Conservation (phyloP, 2,329 filamentous ascomycete genomes). For the Dryadomyces sulphureus region DNA sequence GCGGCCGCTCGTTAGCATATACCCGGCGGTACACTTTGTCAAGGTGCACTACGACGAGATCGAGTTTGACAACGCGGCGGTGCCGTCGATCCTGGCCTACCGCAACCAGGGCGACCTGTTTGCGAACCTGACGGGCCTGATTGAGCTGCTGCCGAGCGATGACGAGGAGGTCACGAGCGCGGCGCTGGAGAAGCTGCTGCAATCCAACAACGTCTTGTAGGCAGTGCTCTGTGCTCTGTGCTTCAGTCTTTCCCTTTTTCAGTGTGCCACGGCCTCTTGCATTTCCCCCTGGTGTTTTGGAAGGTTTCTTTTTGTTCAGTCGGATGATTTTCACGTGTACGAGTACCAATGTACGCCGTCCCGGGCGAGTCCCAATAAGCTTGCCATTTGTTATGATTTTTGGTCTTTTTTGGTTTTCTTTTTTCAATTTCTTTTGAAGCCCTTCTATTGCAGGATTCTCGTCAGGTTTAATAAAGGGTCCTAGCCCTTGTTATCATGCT, state of each 20-base stretch:
- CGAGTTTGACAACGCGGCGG: conserved; percentile 79
- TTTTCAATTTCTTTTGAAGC: too few species aligned
- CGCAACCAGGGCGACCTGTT: conserved; percentile 77
- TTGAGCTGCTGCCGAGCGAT: conserved; percentile 68
- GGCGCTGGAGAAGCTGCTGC: conserved; percentile 36
- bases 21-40: conserved; percentile 69
- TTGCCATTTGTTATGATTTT: too few species aligned
- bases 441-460: too few species aligned
- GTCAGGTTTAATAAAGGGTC: too few species aligned
- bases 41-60: conserved; percentile 86
- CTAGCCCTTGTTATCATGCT: too few species aligned
- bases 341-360: too few species aligned
- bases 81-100: conserved; percentile 83
- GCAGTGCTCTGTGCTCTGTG: conserved; percentile 5
- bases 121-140: conserved; percentile 73
- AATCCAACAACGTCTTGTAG: conserved; percentile 37
- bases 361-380: too few species aligned
- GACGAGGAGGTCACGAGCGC: conserved; percentile 43
- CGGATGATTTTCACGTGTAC: too few species aligned
- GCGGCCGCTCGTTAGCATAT: conserved; percentile 53
- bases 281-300: background rate
- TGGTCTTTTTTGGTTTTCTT: too few species aligned
- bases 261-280: background rate
- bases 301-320: too few species aligned
- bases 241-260: background rate